These are phyloP conservation scores for Boletus patriciae DNA, from an alignment of 768 basidiomycete species.

Conservation along the genomic window DNA sequence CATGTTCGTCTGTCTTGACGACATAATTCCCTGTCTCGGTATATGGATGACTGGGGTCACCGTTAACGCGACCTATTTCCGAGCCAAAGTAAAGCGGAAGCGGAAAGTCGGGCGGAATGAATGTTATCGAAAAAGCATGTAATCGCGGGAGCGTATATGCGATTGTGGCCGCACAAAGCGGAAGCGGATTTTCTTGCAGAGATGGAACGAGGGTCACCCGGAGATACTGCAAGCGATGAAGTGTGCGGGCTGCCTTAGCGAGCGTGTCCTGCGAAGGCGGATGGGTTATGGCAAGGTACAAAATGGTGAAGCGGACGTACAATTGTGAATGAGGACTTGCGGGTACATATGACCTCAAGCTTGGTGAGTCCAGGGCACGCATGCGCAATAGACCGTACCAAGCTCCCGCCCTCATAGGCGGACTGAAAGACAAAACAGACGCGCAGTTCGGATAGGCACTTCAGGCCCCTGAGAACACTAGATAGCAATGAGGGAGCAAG, in stretches of 20 bases:
- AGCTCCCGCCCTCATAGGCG: conserved; percentile 70
- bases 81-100: conserved; percentile 48
- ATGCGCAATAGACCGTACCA: conserved; percentile 63
- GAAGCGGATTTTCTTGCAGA: conserved; percentile 61
- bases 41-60: conserved; percentile 27
- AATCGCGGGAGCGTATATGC: conserved; percentile 68
- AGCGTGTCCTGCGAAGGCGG: conserved; percentile 38
- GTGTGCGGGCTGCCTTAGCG: conserved; percentile 58
- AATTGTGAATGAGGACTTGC: conserved; percentile 71
- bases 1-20: conserved; percentile 61
- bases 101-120: conserved; percentile 58
- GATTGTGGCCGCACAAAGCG: conserved; percentile 58
- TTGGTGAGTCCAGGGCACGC: conserved; percentile 65
- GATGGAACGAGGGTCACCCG: conserved; percentile 65
- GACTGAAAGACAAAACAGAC: conserved; percentile 70
- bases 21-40: conserved; percentile 53
- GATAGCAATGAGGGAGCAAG: conserved; percentile 62
- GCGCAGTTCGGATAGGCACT: conserved; percentile 55
- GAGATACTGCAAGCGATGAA: conserved; percentile 63
- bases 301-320: conserved; percentile 37
- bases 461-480: conserved; percentile 56
- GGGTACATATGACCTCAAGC: conserved; percentile 64
- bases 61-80: conserved; percentile 38
- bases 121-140: conserved; percentile 60
- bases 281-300: background rate